Evolutionary conservation across 495 filamentous ascomycete species (phyloP), one percentile per base, ranked within the genome.

Genomic region (Penicillium pulvis): DNA sequence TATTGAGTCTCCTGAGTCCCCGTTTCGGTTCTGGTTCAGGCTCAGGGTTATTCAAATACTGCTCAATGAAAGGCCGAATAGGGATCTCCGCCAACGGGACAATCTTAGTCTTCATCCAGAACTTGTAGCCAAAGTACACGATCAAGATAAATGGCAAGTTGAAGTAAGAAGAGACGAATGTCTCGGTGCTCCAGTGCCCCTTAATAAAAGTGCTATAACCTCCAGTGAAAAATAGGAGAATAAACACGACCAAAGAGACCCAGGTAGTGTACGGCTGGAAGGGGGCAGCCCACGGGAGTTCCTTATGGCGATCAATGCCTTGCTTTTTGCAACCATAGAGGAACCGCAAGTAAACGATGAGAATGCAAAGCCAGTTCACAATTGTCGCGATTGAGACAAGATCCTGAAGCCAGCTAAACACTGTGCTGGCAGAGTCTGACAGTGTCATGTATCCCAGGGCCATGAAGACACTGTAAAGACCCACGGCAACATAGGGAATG

Each of bases 391-490:
- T 76, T 0, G 83, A 78, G 1, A 80, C 81, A 49, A 87, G 53
- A 41, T 78, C 72, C 7, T 84, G 77, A 14, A 87, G 66, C 83
- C 83, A 87, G 49, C 63, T 77, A 61, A 87, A 87, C 2, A 82
- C 85, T 0, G 75, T 79, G 20, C 82, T 69, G 5, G 82, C 83
- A 14, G 71, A 72, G 9, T 71, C 72, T 16, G 76, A 79, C 0
- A 86, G 66, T 45, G 72, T 81, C 72, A 87, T 80, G 55, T 84
- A 87, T 35, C 80, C 80, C 3, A 87, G 69, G 16, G 77, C 72
- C 72, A 81, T 80, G 64, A 85, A 83, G 4, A 71, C 62, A 1
- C 54, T 71, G 6, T 76, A 71, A 41, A 83, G 79, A 19, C 80
- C 59, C 12, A 78, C 61, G 0, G 85, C 81, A 39, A 78, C 72